Evolutionary conservation across 169 alveolate genomes (phyloP).

Genomic region (Cryptosporidium andersoni): DNA sequence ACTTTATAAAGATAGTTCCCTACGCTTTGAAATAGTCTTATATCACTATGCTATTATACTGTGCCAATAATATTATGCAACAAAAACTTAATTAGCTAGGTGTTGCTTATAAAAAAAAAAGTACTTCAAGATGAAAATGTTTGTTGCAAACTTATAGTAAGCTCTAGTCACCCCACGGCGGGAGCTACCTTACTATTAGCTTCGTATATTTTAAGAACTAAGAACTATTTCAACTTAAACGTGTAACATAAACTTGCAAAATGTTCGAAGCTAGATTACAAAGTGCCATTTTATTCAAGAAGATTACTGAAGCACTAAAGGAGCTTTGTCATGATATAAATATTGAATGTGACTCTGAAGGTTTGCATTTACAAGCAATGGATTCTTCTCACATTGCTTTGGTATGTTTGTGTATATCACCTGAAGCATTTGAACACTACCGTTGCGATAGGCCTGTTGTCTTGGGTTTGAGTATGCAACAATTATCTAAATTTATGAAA

Average conservation of each 20-base stretch:
- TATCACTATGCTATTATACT: too few relatives aligned
- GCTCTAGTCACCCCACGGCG: too few relatives aligned
- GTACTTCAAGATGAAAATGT: too few relatives aligned
- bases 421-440: slow-evolving; percentile 88
- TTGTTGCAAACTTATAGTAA: too few relatives aligned
- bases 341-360: slow-evolving; percentile 87
- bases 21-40: too few relatives aligned
- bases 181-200: too few relatives aligned
- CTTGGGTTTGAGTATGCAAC: slow-evolving; percentile 67
- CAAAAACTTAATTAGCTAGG: too few relatives aligned
- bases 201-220: too few relatives aligned
- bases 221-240: too few relatives aligned
- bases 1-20: too few relatives aligned
- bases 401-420: slow-evolving; percentile 83
- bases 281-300: slow-evolving; percentile 90
- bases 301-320: slow-evolving; percentile 88
- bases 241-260: slow-evolving; percentile 36
- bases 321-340: slow-evolving; percentile 88
- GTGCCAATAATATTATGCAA: too few relatives aligned
- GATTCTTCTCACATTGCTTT: slow-evolving; percentile 89
- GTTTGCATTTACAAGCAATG: slow-evolving; percentile 90
- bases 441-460: slow-evolving; percentile 84
- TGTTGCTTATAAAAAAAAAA: too few relatives aligned
- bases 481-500: slow-evolving; percentile 59
- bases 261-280: slow-evolving; percentile 91